Evolutionary conservation across 495 filamentous ascomycete genomes (phyloP).

Genomic region (Penicillium subrubescens): DNA sequence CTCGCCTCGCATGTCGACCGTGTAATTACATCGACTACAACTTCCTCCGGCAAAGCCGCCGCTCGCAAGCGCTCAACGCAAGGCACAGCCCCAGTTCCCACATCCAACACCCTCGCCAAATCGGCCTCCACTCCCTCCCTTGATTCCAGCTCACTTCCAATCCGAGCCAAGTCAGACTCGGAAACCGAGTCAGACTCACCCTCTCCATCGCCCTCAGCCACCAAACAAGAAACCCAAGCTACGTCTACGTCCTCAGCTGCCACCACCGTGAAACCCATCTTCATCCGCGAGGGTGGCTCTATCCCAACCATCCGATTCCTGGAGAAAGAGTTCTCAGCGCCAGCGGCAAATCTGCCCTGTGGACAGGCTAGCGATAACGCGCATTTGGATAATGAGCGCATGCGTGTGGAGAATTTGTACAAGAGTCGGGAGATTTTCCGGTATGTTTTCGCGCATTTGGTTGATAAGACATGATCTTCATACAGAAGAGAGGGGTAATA

Average conservation of each 20-base stretch:
- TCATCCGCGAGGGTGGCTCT: conserved; percentile 92
- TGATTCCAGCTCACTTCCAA: conserved; percentile 19
- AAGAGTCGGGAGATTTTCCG: conserved; percentile 92
- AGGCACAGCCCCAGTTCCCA: conserved; percentile 48
- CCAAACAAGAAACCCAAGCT: neutral
- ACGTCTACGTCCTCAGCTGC: neutral
- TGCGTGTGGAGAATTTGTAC: conserved; percentile 82
- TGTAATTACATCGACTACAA: conserved; percentile 48
- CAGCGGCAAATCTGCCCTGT: conserved; percentile 90
- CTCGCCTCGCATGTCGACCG: conserved; percentile 50
- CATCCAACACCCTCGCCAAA: conserved; percentile 60
- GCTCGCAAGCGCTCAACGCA: conserved; percentile 40
- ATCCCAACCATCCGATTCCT: conserved; percentile 93
- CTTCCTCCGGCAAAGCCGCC: conserved; percentile 40
- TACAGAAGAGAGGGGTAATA: neutral
- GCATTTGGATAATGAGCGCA: conserved; percentile 91
- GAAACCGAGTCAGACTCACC: neutral
- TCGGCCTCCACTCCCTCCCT: conserved; percentile 30
- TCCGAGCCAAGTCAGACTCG: conserved; percentile 21
- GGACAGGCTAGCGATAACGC: conserved; percentile 93
- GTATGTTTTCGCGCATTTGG: conserved; percentile 75
- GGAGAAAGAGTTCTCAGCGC: conserved; percentile 91
- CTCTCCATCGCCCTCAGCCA: neutral
- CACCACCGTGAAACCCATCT: conserved; percentile 55
- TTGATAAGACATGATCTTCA: conserved; percentile 40